Conservation (phyloP, 176 grass and related monocot genomes). For the Phyllostachys edulis region DNA sequence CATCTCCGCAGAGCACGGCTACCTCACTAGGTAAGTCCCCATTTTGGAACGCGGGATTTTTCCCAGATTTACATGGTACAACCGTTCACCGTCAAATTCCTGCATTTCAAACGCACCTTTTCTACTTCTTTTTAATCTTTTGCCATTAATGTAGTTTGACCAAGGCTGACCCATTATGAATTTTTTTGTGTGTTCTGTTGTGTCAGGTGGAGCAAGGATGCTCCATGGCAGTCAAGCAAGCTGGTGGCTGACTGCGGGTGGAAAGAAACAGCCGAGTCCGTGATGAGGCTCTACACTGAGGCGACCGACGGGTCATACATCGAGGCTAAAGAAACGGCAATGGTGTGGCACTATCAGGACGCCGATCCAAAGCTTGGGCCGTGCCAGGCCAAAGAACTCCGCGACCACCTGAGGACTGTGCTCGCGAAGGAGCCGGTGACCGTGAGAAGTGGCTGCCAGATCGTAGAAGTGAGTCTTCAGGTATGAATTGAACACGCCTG, state of each 20-base stretch:
- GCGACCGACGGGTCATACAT: constrained; percentile 42
- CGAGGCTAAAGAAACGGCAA: constrained; percentile 27
- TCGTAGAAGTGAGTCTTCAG: constrained; percentile 5
- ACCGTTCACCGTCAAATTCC: too few species aligned
- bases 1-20: constrained; percentile 48
- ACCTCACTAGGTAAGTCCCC: constrained; percentile 41
- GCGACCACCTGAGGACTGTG: constrained; percentile 32
- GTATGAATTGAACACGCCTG: background rate
- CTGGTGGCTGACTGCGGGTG: background rate
- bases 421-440: constrained; percentile 35
- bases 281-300: constrained; percentile 27
- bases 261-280: constrained; percentile 17
- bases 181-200: background rate
- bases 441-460: constrained; percentile 25
- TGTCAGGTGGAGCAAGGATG: constrained; percentile 44
- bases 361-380: constrained; percentile 31
- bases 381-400: constrained; percentile 37
- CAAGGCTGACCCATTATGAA: background rate
- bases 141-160: too few species aligned
- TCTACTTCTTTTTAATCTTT: too few species aligned
- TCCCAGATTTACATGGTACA: too few species aligned
- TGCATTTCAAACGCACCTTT: too few species aligned
- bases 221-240: constrained; percentile 32
- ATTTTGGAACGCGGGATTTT: too few species aligned
- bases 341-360: constrained; percentile 51